Evolutionary conservation across 371 early-diverging fungal genomes (phyloP).

Genomic region (Syncephalastrum monosporum): DNA sequence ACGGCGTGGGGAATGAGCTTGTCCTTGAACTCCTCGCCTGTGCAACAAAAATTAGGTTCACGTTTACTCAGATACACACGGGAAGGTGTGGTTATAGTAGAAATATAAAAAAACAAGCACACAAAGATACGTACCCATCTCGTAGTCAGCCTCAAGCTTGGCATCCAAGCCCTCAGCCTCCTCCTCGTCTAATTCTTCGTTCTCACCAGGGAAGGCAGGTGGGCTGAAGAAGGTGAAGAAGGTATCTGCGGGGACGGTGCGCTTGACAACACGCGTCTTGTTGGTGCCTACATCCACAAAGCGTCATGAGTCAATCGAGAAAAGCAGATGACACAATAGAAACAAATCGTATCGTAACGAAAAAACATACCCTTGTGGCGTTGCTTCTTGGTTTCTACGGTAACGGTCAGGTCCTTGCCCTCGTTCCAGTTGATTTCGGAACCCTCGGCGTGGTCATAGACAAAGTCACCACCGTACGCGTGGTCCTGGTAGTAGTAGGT

Average conservation of each 20-base stretch:
- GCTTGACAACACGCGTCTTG: constrained; percentile 96
- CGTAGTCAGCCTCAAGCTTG: constrained; percentile 89
- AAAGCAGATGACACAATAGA: too few species aligned
- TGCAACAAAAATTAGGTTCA: not conserved
- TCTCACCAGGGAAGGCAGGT: constrained; percentile 71
- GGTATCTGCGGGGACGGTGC: constrained; percentile 87
- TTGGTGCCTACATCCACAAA: constrained; percentile 64
- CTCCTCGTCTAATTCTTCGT: constrained; percentile 71
- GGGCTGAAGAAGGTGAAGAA: constrained; percentile 96
- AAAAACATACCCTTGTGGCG: constrained; percentile 80
- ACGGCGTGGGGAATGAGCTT: constrained; percentile 93
- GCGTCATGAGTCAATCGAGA: constrained; percentile 7
- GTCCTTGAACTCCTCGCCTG: constrained; percentile 89
- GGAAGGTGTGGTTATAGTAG: constrained; percentile 3
- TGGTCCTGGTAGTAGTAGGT: constrained; percentile 85
- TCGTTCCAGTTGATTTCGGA: constrained; percentile 93
- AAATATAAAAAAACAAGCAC: not conserved
- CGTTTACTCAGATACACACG: too few species aligned
- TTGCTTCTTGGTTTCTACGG: constrained; percentile 95
- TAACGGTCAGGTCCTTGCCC: constrained; percentile 89
- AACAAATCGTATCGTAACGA: not conserved
- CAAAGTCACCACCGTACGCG: constrained; percentile 71
- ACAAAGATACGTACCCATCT: constrained; percentile 61
- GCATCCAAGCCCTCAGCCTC: constrained; percentile 78
- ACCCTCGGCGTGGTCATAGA: constrained; percentile 91